Base-by-base conservation (phyloP, 148 eudicot genomes). In the Linanthus parryae region DNA sequence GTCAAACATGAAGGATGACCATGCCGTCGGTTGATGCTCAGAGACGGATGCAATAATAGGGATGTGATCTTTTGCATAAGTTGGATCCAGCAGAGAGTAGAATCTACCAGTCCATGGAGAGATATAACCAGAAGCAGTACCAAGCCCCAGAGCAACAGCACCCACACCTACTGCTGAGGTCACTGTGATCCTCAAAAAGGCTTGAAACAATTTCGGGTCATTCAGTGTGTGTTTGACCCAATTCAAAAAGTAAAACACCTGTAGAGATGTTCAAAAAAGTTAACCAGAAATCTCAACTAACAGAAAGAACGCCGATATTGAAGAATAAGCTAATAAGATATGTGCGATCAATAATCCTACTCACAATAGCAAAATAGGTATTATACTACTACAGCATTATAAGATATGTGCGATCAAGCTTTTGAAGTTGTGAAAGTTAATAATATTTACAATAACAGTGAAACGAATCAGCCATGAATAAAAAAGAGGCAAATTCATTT, bases 1-100 rank as follows among this genome's bases (percentile, higher is more conserved):
- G 66, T 92, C 98, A 69, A 92, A 92, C 98, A 92, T 92, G 75
- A 92, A 92, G 22, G 98, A 92, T 18, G 98, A 92, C 98, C 98
- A 92, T 28, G 98, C 98, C 19, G 98, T 92, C 19, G 98, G 96
- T 58, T 92, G 98, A 68, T 92, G 98, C 73, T 92, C 98, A 63
- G 98, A 92, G 43, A 92, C 98, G 27, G 98, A 92, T 27, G 98
- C 98, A 69, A 92, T 92, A 9, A 92, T 92, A 6, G 98, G 98
- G 38, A 92, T 92, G 61, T 92, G 94, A 72, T 87, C 95, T 71
- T 92, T 92, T 8, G 98, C 98, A 59, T 92, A 87, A 36, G 98
- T 92, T 49, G 98, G 98, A 72, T 92, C 98, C 56, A 92, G 73
- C 36, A 92, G 80, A 65, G 98, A 92, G 79, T 92, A 92, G 72